Evolutionary conservation across 176 grass and related monocot genomes (phyloP).

Genomic region (Bonia amplexicaulis): DNA sequence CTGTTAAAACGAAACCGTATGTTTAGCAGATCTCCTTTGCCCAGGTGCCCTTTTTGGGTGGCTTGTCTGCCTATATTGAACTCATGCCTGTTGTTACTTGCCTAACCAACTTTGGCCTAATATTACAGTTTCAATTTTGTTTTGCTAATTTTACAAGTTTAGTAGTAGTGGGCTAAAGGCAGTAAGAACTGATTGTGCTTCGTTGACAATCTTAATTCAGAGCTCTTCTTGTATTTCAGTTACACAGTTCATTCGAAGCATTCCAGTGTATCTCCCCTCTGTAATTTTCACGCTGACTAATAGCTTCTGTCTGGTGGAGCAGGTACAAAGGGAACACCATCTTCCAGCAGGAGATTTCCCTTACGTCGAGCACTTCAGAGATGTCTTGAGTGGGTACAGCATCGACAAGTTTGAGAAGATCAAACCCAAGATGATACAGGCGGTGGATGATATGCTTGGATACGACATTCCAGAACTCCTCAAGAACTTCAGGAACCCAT

Average conservation of each 20-base stretch:
- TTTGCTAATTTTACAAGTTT: not conserved
- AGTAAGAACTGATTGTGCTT: not conserved
- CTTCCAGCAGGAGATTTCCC: constrained; percentile 87
- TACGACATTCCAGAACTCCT: constrained; percentile 91
- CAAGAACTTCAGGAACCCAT: constrained; percentile 87
- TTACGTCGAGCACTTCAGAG: constrained; percentile 81
- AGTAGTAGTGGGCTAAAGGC: not conserved
- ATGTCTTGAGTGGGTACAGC: constrained; percentile 70
- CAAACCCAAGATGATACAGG: constrained; percentile 93
- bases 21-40: not conserved
- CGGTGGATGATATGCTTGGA: constrained; percentile 90
- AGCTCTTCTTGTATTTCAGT: not conserved
- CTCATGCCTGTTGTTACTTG: not conserved
- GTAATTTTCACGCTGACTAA: not conserved
- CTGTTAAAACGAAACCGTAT: not conserved
- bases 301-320: constrained; percentile 3
- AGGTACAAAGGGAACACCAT: constrained; percentile 87
- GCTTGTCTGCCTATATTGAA: not conserved
- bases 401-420: constrained; percentile 94
- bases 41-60: not conserved
- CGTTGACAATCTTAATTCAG: not conserved
- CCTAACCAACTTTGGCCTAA: not conserved
- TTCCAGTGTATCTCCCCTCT: not conserved
- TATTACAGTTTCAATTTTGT: not conserved
- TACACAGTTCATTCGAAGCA: constrained; percentile 1